A percentile compares a stretch with the other conserved stretches of the same genome.
Evolutionary conservation across 208 protist genomes (phyloP).

Genomic region (Leishmania mexicana): DNA sequence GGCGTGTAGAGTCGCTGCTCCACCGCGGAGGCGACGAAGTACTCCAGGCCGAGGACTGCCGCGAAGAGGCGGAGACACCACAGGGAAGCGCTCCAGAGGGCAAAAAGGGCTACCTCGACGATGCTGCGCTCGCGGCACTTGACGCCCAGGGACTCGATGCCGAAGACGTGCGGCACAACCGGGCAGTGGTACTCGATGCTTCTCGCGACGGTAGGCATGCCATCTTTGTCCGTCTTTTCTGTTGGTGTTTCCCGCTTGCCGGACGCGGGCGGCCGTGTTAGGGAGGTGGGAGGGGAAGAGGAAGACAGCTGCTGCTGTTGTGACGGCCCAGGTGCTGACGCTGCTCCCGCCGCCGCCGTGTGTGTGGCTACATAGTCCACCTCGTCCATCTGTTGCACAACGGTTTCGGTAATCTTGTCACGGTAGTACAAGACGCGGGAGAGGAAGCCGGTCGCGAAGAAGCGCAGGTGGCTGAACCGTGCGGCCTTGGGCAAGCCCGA

Average conservation of each 20-base stretch:
- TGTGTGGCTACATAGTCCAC: constrained; percentile 12
- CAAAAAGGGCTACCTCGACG: constrained; percentile 16
- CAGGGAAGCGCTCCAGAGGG: constrained; percentile 18
- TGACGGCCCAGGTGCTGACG: not conserved
- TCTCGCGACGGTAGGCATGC: not conserved
- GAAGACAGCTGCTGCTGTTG: not conserved
- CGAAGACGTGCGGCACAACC: constrained; percentile 16
- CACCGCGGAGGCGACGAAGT: constrained; percentile 6
- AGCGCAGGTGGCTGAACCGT: constrained; percentile 70
- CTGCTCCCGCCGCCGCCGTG: not conserved
- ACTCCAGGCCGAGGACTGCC: constrained; percentile 13
- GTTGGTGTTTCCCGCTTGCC: not conserved
- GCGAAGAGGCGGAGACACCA: constrained; percentile 28
- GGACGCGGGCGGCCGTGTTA: not conserved
- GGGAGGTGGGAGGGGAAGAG: not conserved
- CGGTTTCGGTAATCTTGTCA: constrained; percentile 27
- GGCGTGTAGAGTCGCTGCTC: constrained; percentile 23
- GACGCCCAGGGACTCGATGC: constrained; percentile 14
- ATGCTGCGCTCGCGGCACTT: constrained; percentile 14
- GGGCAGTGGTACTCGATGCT: constrained; percentile 1
- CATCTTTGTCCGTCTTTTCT: not conserved
- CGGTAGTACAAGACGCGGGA: constrained; percentile 46
- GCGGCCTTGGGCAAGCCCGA: constrained; percentile 87
- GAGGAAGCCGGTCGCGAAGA: constrained; percentile 61
- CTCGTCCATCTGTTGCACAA: constrained; percentile 32